These are phyloP conservation scores for Periconia sp. DNA, from an alignment of 2,329 filamentous ascomycete genomes.

Conservation along the genomic window DNA sequence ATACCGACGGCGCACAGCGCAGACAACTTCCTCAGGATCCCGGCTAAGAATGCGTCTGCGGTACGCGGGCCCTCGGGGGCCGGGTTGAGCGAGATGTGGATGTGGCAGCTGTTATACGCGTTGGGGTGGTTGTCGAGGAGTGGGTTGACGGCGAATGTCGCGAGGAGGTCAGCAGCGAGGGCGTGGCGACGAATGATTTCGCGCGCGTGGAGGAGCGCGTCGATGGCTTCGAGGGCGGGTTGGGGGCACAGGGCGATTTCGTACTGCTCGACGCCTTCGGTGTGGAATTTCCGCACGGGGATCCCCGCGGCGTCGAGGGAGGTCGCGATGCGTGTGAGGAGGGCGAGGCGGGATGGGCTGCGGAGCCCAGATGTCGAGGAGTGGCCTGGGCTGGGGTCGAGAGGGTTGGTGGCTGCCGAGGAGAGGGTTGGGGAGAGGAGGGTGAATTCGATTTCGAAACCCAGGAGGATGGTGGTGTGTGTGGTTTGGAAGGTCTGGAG, in stretches of 20 bases:
- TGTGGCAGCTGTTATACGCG: background rate
- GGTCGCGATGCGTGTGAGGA: background rate
- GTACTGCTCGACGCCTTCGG: background rate
- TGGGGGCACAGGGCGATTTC: constrained; percentile 1
- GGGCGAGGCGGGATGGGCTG: background rate
- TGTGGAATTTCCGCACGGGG: constrained; percentile 1
- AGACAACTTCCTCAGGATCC: too few species aligned
- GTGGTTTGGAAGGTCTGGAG: background rate
- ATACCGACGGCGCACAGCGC: too few species aligned
- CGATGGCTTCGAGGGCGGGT: constrained; percentile 3
- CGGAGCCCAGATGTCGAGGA: background rate
- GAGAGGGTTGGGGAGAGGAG: background rate
- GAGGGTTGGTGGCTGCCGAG: background rate
- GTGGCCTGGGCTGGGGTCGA: background rate
- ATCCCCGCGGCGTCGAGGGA: background rate
- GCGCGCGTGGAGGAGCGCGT: background rate
- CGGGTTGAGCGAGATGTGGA: background rate
- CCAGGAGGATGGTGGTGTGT: background rate
- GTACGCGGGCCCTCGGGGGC: background rate
- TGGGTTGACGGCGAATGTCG: background rate
- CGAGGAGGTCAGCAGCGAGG: background rate
- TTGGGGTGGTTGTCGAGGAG: background rate
- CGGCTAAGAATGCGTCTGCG: background rate
- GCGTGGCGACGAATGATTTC: constrained; percentile 2
- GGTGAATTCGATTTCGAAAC: background rate